Conservation (phyloP, 352 stramenopile species). For the Phytophthora syringae region DNA sequence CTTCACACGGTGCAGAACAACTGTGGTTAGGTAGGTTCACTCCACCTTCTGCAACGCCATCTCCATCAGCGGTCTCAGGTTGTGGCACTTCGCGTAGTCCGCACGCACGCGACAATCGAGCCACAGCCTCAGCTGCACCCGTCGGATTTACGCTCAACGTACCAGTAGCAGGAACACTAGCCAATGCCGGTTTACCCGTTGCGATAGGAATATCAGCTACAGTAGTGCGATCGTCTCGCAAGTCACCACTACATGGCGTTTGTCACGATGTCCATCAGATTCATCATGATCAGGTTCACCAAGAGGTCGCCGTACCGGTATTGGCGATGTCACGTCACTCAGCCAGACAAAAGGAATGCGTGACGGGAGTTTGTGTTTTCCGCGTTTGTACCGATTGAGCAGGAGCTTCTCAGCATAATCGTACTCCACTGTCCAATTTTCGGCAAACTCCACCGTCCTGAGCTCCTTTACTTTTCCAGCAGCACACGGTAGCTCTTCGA, state of each 20-base stretch:
- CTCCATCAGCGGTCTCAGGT: slow-evolving; percentile 9
- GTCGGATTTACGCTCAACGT: slow-evolving; percentile 12
- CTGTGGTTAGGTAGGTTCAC: slow-evolving; percentile 8
- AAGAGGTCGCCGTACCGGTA: neutral
- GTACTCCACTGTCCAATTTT: slow-evolving; percentile 15
- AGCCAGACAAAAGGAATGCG: slow-evolving; percentile 11
- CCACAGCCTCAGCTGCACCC: slow-evolving; percentile 10
- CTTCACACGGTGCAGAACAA: neutral
- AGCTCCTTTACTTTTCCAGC: slow-evolving; percentile 1
- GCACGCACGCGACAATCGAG: slow-evolving; percentile 5
- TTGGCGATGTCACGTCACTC: neutral
- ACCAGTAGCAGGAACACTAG: neutral
- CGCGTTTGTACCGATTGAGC: slow-evolving; percentile 6
- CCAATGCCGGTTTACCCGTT: slow-evolving; percentile 1
- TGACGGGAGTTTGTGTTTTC: slow-evolving; percentile 3
- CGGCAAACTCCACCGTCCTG: slow-evolving; percentile 9
- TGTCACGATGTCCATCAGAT: slow-evolving; percentile 3
- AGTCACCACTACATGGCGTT: slow-evolving; percentile 2
- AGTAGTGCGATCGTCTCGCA: neutral
- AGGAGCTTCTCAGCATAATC: slow-evolving; percentile 12
- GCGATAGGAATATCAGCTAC: slow-evolving; percentile 10
- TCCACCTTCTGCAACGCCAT: slow-evolving; percentile 1
- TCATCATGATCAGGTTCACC: too few relatives aligned
- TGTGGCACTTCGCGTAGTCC: slow-evolving; percentile 6
- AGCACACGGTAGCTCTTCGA: slow-evolving; percentile 8